Evolutionary conservation across 495 filamentous ascomycete species (phyloP), one percentile per base, ranked within the genome.

Genomic region (Talaromyces stipitatus): DNA sequence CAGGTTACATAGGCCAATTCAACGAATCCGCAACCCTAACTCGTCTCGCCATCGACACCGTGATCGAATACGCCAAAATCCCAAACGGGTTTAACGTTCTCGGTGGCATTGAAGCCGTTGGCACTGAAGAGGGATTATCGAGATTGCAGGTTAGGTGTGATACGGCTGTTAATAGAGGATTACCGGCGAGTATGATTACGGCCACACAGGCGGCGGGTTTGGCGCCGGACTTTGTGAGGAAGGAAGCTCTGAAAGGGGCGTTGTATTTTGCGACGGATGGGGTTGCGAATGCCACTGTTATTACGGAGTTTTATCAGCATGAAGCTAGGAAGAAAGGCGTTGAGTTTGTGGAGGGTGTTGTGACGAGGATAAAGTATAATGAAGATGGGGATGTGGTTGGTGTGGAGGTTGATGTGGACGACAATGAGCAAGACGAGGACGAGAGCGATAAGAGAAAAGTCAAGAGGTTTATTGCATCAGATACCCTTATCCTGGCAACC

Each of bases 1-100:
- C 69, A 3, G 69, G 67, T 2, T 72, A 70, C 29, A 63, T 72
- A n/a, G 69, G 68, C 33, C 69, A 72, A 33, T 64, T 67, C 50
- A 72, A 72, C 30, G 69, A 70, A 56, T 72, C 69, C 7, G 48
- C 62, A 0, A 63, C 66, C 3, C 47, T 72, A 33, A 70, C 68
- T 2, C 60, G 55, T 2, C 64, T 72, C 5, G 66, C 69, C 1
- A 64, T 66, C 32, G 68, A 70, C 5, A 69, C 60, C 4, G 68
- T 70, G 5, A 60, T 57, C 1, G 68, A 69, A 28, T 70, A 72
- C 53, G 32, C 58, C 28, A 58, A 62, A 23, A 57, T 72, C 8
- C 66, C 68, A 0, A 62, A 55, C 33, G 68, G 66, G 2, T 66
- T 71, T 27, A 59, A 68, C 22, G 29, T 53, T n/a, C 64, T 70